phyloP scores from a whole-genome alignment of 1,284 basidiomycete species.

The Cryptococcus sp. region DNA sequence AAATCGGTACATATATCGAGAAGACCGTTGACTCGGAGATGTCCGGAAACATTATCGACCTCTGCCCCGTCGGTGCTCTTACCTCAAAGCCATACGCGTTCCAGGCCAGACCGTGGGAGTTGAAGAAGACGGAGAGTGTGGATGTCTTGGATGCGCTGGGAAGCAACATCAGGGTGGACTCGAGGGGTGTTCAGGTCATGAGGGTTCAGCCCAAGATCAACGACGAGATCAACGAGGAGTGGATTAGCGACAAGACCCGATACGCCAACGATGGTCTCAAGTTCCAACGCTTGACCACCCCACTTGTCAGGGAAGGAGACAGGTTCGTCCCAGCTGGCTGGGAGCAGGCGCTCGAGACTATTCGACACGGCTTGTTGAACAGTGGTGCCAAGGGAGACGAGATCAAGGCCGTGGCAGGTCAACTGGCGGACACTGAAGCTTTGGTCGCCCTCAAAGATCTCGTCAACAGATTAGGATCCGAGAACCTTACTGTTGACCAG shows the following conservation, averaged over 20 bases:
- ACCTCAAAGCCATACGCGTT: slow-evolving; percentile 98
- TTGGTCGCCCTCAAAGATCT: slow-evolving; percentile 93
- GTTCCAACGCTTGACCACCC: slow-evolving; percentile 92
- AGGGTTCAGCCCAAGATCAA: slow-evolving; percentile 93
- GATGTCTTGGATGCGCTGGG: slow-evolving; percentile 99
- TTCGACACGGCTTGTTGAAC: slow-evolving; percentile 73
- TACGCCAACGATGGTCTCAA: slow-evolving; percentile 94
- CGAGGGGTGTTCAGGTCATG: slow-evolving; percentile 95
- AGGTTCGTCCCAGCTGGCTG: slow-evolving; percentile 89
- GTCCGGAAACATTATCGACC: slow-evolving; percentile 95
- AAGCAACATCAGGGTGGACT: slow-evolving; percentile 96
- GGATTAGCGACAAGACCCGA: slow-evolving; percentile 99
- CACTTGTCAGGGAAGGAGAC: slow-evolving; percentile 87
- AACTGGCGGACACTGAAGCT: slow-evolving; percentile 90
- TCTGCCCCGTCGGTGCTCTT: slow-evolving; percentile 92
- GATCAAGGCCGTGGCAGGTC: slow-evolving; percentile 92
- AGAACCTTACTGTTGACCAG: slow-evolving; percentile 86
- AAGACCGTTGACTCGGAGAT: slow-evolving; percentile 97
- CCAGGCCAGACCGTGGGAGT: slow-evolving; percentile 96
- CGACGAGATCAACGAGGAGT: slow-evolving; percentile 99
- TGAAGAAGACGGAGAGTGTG: slow-evolving; percentile 96
- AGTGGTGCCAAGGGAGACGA: slow-evolving; percentile 91
- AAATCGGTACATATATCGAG: slow-evolving; percentile 98
- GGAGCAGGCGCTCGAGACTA: slow-evolving; percentile 83
- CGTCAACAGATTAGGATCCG: slow-evolving; percentile 89